These are phyloP conservation scores for Carex arenaria DNA, from an alignment of 202 grass and related monocot genomes.

Conservation along the genomic window DNA sequence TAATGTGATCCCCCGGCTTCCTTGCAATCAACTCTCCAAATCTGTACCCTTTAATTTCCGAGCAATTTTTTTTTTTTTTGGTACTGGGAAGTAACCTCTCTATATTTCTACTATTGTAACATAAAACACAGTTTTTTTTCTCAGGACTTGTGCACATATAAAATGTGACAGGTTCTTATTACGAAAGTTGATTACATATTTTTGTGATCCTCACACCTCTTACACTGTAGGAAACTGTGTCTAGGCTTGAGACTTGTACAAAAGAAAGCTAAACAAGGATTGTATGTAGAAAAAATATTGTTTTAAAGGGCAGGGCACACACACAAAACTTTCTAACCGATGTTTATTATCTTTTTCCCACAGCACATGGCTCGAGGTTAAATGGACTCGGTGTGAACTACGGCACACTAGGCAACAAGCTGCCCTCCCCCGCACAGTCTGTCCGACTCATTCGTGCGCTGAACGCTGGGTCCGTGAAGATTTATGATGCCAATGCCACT, in stretches of 20 bases:
- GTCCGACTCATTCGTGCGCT: slow-evolving; percentile 43
- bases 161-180: no score
- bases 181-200: no score
- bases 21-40: no score
- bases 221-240: not conserved
- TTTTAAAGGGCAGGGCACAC: not conserved
- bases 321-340: not conserved
- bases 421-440: slow-evolving; percentile 46
- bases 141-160: no score
- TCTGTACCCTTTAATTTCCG: no score
- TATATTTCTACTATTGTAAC: no score
- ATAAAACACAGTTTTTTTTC: no score
- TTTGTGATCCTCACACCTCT: not conserved
- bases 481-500: slow-evolving; percentile 75
- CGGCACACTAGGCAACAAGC: slow-evolving; percentile 67
- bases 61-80: no score
- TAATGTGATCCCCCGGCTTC: no score
- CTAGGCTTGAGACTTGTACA: no score
- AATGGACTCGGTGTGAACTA: slow-evolving; percentile 80
- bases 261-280: not conserved
- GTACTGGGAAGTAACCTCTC: no score
- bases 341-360: not conserved
- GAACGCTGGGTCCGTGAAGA: slow-evolving; percentile 69
- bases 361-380: slow-evolving; percentile 5
- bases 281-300: not conserved